A percentile compares a stretch with the other conserved stretches of the same genome.
These are phyloP conservation scores for Asterochloris erici DNA, from an alignment of 139 green algal species.

Conservation along the genomic window DNA sequence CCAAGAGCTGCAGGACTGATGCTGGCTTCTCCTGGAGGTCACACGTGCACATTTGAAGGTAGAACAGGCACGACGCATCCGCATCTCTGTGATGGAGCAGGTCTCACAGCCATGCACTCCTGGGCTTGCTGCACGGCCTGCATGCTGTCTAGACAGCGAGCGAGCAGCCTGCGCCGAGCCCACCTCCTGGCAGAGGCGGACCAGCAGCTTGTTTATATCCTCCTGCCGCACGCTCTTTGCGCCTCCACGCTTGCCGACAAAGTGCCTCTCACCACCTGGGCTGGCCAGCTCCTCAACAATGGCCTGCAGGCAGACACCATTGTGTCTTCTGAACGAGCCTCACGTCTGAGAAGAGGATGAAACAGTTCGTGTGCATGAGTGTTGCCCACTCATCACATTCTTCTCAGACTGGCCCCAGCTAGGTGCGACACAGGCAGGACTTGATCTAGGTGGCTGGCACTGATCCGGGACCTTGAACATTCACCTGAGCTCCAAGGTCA, in stretches of 20 bases:
- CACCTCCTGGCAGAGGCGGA: constrained; percentile 37
- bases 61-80: too few relatives aligned
- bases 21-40: too few relatives aligned
- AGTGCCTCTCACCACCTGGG: constrained; percentile 29
- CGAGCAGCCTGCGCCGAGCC: background rate
- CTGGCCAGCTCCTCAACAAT: constrained; percentile 29
- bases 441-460: background rate
- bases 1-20: too few relatives aligned
- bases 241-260: constrained; percentile 64
- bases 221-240: constrained; percentile 42
- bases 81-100: too few relatives aligned
- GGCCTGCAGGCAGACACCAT: constrained; percentile 23
- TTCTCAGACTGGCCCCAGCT: too few relatives aligned
- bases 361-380: too few relatives aligned
- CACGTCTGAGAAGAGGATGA: background rate
- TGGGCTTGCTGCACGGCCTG: too few relatives aligned
- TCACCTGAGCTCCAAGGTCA: constrained; percentile 57
- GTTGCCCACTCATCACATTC: too few relatives aligned
- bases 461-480: background rate
- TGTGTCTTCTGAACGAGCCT: background rate
- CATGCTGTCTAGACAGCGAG: background rate
- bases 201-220: constrained; percentile 56
- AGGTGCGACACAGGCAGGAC: too few relatives aligned
- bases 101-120: too few relatives aligned
- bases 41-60: too few relatives aligned